Base-by-base conservation (phyloP, 768 basidiomycete species). In the Butyriboletus loyo region DNA sequence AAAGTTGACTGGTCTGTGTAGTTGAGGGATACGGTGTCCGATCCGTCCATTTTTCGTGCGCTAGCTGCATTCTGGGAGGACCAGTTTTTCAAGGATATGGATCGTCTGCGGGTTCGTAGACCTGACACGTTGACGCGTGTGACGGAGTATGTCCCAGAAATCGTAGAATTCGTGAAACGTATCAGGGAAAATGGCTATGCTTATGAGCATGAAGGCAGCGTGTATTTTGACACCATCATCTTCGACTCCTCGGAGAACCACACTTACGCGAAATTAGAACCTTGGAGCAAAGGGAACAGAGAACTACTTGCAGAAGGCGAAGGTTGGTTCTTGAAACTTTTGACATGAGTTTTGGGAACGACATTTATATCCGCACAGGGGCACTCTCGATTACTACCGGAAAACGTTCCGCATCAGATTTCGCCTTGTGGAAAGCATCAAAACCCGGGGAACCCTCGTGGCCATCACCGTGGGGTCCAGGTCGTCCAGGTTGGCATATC, bases 361-460 rank as follows among this genome's bases (percentile, higher is more conserved):
- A 22, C 32, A 24, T 49, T 25, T 17, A 46, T 50, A 42, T 25
- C 25, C n/a, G 40, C 27, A 11, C 42, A 86, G 84, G 86, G 42
- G 80, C 83, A 14, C 70, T 87, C 35, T 77, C 85, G 14, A 70
- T 63, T 3, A 77, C 79, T 32, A 72, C 71, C 19, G 85, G 86
- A 10, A 86, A 88, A 63, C 82, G 87, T 49, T 88, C 91, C n/a
- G 69, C 85, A 1, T 79, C 94, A 7, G 97, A 99, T 72, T 99
- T 99, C 70, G 97, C 97, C 5, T 76, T 99, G 13, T 99, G 97
- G 97, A 99, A 99, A 72, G 85, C 89, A 2, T 92, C 92, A 28
- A 96, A 94, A 74, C 84, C 92, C 3, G 97, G 97, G 7, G 97
- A 99, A 69, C 97, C 97, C 2, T 86, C 86, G 4, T 99, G 97